Base-by-base conservation (phyloP, 78 protist species). In the Chrysochromulina parva region DNA sequence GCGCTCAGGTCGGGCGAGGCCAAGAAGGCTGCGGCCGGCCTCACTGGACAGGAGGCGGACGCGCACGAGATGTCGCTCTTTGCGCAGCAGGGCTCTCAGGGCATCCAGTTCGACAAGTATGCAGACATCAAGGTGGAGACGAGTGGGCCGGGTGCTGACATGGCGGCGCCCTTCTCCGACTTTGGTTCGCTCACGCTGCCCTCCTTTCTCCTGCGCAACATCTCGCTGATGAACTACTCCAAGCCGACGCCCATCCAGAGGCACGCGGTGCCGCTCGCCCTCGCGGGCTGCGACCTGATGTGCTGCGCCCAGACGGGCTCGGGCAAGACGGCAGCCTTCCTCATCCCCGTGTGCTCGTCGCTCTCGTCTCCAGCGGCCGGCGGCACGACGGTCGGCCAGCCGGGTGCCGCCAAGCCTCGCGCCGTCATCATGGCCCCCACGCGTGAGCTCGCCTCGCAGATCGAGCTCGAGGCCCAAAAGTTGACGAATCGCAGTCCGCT, bases 191-290 rank as follows among this genome's bases (percentile, higher is more conserved):
- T 65, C 71, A 16, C 19, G 71, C 19, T 65, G 71, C 71, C 71
- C 26, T 9, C 19, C n/a, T 16, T 65, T 9, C 71, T 65, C n/a
- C 19, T 28, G 59, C 88, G 57, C 28, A 96, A 96, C 91, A 66
- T 96, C 81, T 1, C n/a, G 52, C 93, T 92, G 7, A 76, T 93
- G 0, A 1, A 59, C 26, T 98, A 94, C 95, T 53, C 82, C 71
- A 93, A 90, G 78, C 99, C 99, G 53, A 97, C 99, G 26, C 99
- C 99, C 65, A 97, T 98, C 24, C 99, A 98, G 90, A 93, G 94
- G 95, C 66, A 92, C 90, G 89, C 99, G 52, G 81, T 97, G 24
- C 99, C 99, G 65, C 94, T 96, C 85, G 90, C 94, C 19, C 10
- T 85, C 11, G 58, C 84, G 28, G 88, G 93, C 24, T 91, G 98